A percentile compares a stretch with the other conserved stretches of the same genome.
Conservation (phyloP, 306 rosid species). For the Corylus heterophylla region DNA sequence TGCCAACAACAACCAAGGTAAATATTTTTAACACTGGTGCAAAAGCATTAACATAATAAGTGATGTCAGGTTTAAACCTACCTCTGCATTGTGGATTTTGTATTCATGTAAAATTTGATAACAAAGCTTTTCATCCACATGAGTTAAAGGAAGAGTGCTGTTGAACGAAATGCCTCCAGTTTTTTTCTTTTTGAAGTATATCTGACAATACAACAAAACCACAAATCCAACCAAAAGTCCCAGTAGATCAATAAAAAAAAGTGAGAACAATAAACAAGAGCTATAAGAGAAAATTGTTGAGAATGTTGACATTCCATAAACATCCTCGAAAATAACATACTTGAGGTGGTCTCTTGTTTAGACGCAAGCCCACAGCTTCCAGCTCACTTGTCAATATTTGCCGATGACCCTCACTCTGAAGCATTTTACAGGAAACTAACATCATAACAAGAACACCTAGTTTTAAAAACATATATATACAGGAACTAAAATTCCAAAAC, state of each 20-base stretch:
- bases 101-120: constrained; percentile 98
- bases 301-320: constrained; percentile 7
- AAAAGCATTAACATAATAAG: background rate
- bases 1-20: background rate
- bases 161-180: constrained; percentile 97
- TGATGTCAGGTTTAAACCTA: constrained; percentile 25
- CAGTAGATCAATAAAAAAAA: constrained; percentile 16
- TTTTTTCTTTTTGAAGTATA: constrained; percentile 95
- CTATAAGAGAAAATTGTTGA: background rate
- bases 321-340: constrained; percentile 42
- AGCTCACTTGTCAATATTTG: constrained; percentile 95
- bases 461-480: constrained; percentile 2
- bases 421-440: constrained; percentile 9
- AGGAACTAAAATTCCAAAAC: constrained; percentile 6
- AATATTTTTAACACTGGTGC: background rate
- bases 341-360: constrained; percentile 97
- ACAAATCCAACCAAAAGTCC: constrained; percentile 3
- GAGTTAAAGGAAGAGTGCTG: constrained; percentile 88
- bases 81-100: constrained; percentile 99
- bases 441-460: constrained; percentile 19
- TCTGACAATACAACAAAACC: constrained; percentile 53
- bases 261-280: background rate
- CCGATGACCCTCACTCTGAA: constrained; percentile 98
- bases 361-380: constrained; percentile 97
- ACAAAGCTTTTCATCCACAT: constrained; percentile 96